These are phyloP conservation scores for Lippia alba DNA, from an alignment of 305 asterid genomes.

Conservation along the genomic window DNA sequence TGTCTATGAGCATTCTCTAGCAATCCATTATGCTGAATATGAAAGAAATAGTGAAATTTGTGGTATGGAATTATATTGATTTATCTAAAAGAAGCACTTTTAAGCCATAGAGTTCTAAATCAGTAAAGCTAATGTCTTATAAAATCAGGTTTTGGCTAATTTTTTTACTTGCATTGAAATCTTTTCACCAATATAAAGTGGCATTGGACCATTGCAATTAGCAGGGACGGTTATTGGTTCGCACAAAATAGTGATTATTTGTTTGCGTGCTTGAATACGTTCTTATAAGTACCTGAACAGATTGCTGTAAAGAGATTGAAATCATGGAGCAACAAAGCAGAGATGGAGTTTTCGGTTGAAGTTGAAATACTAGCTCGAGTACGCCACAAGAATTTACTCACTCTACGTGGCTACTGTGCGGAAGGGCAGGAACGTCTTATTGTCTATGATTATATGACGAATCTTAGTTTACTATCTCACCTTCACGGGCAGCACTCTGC, in stretches of 20 bases:
- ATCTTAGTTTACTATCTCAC: constrained; percentile 76
- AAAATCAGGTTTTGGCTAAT: constrained; percentile 6
- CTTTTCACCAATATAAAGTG: constrained; percentile 7
- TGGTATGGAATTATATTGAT: constrained; percentile 3
- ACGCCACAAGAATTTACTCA: constrained; percentile 74
- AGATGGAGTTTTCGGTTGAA: constrained; percentile 76
- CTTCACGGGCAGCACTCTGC: constrained; percentile 85
- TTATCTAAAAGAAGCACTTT: constrained; percentile 3
- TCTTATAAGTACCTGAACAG: constrained; percentile 42
- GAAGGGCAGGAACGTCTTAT: constrained; percentile 89
- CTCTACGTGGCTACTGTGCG: constrained; percentile 74
- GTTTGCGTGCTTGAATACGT: constrained; percentile 6
- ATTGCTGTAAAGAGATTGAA: constrained; percentile 83
- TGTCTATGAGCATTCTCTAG: constrained; percentile 7
- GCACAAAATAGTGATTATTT: neutral
- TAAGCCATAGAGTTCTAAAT: constrained; percentile 9
- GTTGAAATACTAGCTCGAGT: constrained; percentile 80
- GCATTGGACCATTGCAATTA: neutral
- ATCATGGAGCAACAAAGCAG: constrained; percentile 82
- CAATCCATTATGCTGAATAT: neutral
- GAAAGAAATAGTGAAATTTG: constrained; percentile 2
- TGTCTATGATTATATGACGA: constrained; percentile 73
- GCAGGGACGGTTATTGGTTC: neutral
- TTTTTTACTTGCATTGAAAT: neutral
- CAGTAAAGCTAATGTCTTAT: constrained; percentile 8